A percentile compares a stretch with the other conserved stretches of the same genome.
These are phyloP conservation scores for Tilletia walkeri DNA, from an alignment of 1,284 basidiomycete species.

Conservation along the genomic window DNA sequence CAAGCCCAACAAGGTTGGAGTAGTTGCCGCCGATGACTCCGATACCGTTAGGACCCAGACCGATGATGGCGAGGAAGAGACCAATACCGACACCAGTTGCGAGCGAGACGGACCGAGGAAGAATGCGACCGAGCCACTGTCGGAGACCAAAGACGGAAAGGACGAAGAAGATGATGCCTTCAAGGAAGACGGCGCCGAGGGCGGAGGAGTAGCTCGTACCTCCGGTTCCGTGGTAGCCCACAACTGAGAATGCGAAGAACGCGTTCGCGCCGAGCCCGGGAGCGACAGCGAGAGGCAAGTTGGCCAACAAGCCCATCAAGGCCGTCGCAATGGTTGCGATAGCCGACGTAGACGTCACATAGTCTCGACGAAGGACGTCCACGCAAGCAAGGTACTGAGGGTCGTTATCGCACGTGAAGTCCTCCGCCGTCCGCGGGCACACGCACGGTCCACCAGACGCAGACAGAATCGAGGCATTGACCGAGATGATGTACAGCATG, in stretches of 20 bases:
- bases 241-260: slow-evolving; percentile 85
- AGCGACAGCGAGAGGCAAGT: slow-evolving; percentile 72
- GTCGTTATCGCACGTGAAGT: slow-evolving; percentile 61
- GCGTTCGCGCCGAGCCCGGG: slow-evolving; percentile 67
- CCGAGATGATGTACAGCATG: slow-evolving; percentile 63
- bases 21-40: slow-evolving; percentile 74
- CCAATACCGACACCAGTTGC: slow-evolving; percentile 84
- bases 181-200: slow-evolving; percentile 72
- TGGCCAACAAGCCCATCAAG: slow-evolving; percentile 79
- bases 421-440: slow-evolving; percentile 61
- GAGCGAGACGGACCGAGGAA: slow-evolving; percentile 80
- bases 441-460: slow-evolving; percentile 78
- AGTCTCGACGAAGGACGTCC: slow-evolving; percentile 35
- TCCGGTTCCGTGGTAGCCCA: slow-evolving; percentile 76
- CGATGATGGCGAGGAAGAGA: slow-evolving; percentile 64
- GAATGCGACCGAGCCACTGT: slow-evolving; percentile 83
- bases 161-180: slow-evolving; percentile 77
- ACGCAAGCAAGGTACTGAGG: slow-evolving; percentile 60
- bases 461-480: slow-evolving; percentile 66
- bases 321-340: slow-evolving; percentile 72
- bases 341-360: slow-evolving; percentile 67
- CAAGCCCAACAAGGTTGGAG: slow-evolving; percentile 73
- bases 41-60: slow-evolving; percentile 67
- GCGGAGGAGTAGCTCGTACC: slow-evolving; percentile 76
- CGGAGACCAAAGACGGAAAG: slow-evolving; percentile 80